Conservation (phyloP, 495 filamentous ascomycete genomes). For the Xylaria intraflava region DNA sequence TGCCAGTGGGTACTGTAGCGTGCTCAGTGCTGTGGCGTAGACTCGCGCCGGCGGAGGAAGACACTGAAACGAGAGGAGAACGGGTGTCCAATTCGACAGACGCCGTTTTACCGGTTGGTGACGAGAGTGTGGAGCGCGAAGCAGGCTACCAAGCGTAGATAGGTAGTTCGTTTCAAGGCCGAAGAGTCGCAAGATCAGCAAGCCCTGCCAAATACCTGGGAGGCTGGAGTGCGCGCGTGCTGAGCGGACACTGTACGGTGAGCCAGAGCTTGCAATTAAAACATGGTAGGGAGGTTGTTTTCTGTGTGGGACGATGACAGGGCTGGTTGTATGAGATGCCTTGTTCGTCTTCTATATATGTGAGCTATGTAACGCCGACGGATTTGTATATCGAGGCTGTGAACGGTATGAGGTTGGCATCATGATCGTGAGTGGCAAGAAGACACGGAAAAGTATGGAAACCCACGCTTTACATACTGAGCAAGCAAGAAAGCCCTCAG, state of each 20-base stretch:
- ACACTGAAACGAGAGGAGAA: constrained; percentile 28
- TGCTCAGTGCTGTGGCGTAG: constrained; percentile 21
- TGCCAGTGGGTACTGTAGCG: constrained; percentile 26
- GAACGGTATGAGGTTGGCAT: too few relatives aligned
- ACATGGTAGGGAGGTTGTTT: constrained; percentile 1
- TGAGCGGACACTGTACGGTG: constrained; percentile 9
- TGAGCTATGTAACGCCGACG: too few relatives aligned
- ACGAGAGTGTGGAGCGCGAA: constrained; percentile 34
- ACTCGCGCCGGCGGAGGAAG: constrained; percentile 22
- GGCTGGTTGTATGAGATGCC: not conserved
- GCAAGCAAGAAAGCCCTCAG: too few relatives aligned
- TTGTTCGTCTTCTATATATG: not conserved
- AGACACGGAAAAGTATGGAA: too few relatives aligned
- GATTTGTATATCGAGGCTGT: too few relatives aligned
- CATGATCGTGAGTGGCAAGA: too few relatives aligned
- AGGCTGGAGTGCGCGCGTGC: constrained; percentile 20
- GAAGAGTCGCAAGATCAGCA: constrained; percentile 34
- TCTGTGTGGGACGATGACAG: constrained; percentile 2
- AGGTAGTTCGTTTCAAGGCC: constrained; percentile 33
- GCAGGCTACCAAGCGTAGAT: too few relatives aligned
- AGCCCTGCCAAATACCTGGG: constrained; percentile 33
- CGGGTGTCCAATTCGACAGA: constrained; percentile 32
- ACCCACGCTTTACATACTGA: too few relatives aligned
- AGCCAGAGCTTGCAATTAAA: constrained; percentile 8
- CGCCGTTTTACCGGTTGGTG: constrained; percentile 32